These are phyloP conservation scores for Graphilbum ipis-grandicollis DNA, from an alignment of 2,329 filamentous ascomycete genomes.

Conservation along the genomic window DNA sequence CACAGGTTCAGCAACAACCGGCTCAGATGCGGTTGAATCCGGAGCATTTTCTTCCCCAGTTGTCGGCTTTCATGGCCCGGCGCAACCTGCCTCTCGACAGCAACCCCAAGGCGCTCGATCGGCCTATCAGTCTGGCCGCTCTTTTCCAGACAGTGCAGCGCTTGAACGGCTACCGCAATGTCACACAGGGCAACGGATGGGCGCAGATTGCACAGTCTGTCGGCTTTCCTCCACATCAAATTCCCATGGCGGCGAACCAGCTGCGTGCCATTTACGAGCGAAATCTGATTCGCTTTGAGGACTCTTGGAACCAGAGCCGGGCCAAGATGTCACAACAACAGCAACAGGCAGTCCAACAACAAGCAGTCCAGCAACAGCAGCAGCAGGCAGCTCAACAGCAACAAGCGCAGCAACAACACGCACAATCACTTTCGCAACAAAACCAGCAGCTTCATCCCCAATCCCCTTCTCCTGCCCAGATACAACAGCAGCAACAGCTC, in stretches of 20 bases:
- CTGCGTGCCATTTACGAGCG: slow-evolving; percentile 58
- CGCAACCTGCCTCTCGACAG: slow-evolving; percentile 58
- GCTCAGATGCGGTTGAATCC: slow-evolving; percentile 27
- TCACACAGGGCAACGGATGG: slow-evolving; percentile 59
- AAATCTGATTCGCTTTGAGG: slow-evolving; percentile 64
- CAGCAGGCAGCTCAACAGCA: slow-evolving; percentile 18
- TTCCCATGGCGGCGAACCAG: slow-evolving; percentile 50
- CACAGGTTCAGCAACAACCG: slow-evolving; percentile 15
- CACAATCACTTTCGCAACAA: slow-evolving; percentile 20
- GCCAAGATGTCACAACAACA: slow-evolving; percentile 33
- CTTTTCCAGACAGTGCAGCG: slow-evolving; percentile 67
- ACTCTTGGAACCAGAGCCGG: slow-evolving; percentile 40
- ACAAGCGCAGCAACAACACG: slow-evolving; percentile 22
- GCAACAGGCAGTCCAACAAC: slow-evolving; percentile 5
- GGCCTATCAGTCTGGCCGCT: slow-evolving; percentile 55
- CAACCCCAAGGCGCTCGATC: slow-evolving; percentile 56
- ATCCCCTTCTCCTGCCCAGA: too few species aligned
- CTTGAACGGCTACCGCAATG: slow-evolving; percentile 57
- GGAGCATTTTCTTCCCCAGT: slow-evolving; percentile 58
- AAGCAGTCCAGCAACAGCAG: slow-evolving; percentile 13
- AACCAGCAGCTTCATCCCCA: slow-evolving; percentile 17
- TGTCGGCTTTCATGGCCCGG: slow-evolving; percentile 61
- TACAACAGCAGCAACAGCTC: slow-evolving; percentile 17
- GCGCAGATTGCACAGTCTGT: slow-evolving; percentile 48
- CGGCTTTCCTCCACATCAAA: slow-evolving; percentile 42